phyloP scores from a whole-genome alignment of 257 asterid genomes.

The Solanum dulcamara region DNA sequence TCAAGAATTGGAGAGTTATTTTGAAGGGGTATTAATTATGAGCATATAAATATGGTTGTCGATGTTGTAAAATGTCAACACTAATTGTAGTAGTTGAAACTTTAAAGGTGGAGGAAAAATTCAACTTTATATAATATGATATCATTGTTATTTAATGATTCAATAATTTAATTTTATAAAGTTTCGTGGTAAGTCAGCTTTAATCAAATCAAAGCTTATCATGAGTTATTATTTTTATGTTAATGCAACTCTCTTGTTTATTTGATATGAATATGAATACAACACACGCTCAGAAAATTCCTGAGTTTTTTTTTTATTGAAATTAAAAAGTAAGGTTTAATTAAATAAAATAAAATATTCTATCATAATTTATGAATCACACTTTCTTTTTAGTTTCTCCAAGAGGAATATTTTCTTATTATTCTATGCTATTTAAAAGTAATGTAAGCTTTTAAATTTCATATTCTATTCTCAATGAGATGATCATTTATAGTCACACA shows the following conservation, averaged over 20 bases:
- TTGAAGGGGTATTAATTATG: neutral
- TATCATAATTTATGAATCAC: neutral
- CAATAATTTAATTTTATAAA: neutral
- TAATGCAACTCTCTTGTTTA: too few species aligned
- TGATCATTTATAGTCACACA: neutral
- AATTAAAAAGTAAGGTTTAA: too few species aligned
- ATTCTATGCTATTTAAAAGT: too few species aligned
- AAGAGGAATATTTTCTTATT: neutral
- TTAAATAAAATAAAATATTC: neutral
- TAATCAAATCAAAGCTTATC: neutral
- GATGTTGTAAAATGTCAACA: neutral
- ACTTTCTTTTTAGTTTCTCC: neutral
- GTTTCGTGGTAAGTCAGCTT: neutral
- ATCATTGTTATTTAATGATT: neutral
- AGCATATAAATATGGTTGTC: neutral
- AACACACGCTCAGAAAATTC: too few species aligned
- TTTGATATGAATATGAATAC: too few species aligned
- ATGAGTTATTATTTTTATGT: too few species aligned
- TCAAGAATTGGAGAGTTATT: neutral
- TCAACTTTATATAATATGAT: neutral
- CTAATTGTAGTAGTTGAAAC: constrained; percentile 28
- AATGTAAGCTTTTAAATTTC: neutral
- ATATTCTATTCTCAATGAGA: neutral
- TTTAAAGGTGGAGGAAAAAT: constrained; percentile 20
- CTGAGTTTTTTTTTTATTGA: too few species aligned